Evolutionary conservation across 2,329 filamentous ascomycete genomes (phyloP).

Genomic region (Volutella citrinella): DNA sequence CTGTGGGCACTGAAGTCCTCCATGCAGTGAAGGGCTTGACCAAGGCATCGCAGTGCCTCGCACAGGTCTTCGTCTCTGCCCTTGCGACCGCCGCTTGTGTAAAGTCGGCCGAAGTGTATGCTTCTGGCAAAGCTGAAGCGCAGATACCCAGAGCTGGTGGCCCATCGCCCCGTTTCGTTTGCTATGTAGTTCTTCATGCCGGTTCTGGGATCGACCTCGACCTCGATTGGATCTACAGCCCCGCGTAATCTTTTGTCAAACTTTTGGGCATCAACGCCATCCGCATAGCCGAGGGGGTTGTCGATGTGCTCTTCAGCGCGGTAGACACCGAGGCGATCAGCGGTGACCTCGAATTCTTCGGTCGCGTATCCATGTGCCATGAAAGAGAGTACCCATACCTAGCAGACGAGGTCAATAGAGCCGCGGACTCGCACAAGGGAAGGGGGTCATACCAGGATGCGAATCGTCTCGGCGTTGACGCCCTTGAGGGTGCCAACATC

Average conservation of each 20-base stretch:
- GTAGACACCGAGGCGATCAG: slow-evolving; percentile 76
- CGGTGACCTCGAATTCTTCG: slow-evolving; percentile 79
- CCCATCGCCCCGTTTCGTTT: slow-evolving; percentile 83
- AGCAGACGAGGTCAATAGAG: too few relatives aligned
- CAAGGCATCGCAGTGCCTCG: slow-evolving; percentile 73
- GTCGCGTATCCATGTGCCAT: slow-evolving; percentile 83
- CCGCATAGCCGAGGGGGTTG: slow-evolving; percentile 82
- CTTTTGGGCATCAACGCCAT: slow-evolving; percentile 79
- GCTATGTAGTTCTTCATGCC: slow-evolving; percentile 99
- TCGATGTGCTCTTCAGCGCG: slow-evolving; percentile 73
- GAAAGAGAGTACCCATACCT: slow-evolving; percentile 78
- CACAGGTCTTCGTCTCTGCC: slow-evolving; percentile 76
- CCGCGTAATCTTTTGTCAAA: slow-evolving; percentile 79
- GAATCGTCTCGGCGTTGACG: slow-evolving; percentile 73
- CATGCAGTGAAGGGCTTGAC: slow-evolving; percentile 73
- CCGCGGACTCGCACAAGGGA: too few relatives aligned
- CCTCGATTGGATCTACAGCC: slow-evolving; percentile 69
- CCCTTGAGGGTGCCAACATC: slow-evolving; percentile 78
- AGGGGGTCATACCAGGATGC: slow-evolving; percentile 55
- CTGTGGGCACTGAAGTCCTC: slow-evolving; percentile 80
- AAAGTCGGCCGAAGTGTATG: slow-evolving; percentile 75
- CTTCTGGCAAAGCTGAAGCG: slow-evolving; percentile 70
- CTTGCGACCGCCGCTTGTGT: slow-evolving; percentile 61
- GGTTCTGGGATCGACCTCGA: slow-evolving; percentile 69
- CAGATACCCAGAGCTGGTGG: slow-evolving; percentile 84